phyloP scores from a whole-genome alignment of 495 filamentous ascomycete species.

The Hypoxylon lienhwacheense region DNA sequence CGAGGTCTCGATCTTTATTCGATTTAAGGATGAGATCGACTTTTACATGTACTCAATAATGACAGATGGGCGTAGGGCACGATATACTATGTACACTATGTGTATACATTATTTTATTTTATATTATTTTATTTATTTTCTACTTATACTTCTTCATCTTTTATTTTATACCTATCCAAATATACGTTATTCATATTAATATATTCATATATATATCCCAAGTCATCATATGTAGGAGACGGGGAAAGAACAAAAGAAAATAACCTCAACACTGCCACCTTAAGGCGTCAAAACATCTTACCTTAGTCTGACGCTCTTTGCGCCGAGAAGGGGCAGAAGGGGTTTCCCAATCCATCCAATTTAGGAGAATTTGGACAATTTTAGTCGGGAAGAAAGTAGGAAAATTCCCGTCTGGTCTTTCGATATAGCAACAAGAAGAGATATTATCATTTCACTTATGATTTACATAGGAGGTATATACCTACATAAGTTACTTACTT shows the following conservation, averaged over 20 bases:
- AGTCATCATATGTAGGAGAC: constrained; percentile 6
- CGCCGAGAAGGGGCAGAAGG: background rate
- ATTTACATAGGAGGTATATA: too few species aligned
- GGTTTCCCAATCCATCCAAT: too few species aligned
- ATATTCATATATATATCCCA: constrained; percentile 2
- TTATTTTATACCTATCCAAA: too few species aligned
- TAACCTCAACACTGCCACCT: constrained; percentile 22
- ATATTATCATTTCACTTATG: too few species aligned
- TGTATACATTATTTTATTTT: too few species aligned
- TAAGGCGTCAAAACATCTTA: constrained; percentile 6
- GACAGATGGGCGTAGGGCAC: constrained; percentile 33
- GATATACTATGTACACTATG: too few species aligned
- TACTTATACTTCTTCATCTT: too few species aligned
- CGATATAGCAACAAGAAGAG: background rate
- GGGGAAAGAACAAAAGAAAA: constrained; percentile 2
- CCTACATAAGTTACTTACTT: too few species aligned
- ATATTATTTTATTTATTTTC: too few species aligned
- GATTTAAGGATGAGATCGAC: constrained; percentile 22
- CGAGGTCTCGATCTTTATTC: constrained; percentile 8
- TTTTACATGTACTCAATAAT: constrained; percentile 12
- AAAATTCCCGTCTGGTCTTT: constrained; percentile 22
- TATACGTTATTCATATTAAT: too few species aligned
- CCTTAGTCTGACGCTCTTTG: constrained; percentile 18
- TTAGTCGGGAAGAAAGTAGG: constrained; percentile 17
- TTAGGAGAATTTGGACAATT: constrained; percentile 15